phyloP scores from a whole-genome alignment of 768 basidiomycete genomes.

The Boletus rubropictus region DNA sequence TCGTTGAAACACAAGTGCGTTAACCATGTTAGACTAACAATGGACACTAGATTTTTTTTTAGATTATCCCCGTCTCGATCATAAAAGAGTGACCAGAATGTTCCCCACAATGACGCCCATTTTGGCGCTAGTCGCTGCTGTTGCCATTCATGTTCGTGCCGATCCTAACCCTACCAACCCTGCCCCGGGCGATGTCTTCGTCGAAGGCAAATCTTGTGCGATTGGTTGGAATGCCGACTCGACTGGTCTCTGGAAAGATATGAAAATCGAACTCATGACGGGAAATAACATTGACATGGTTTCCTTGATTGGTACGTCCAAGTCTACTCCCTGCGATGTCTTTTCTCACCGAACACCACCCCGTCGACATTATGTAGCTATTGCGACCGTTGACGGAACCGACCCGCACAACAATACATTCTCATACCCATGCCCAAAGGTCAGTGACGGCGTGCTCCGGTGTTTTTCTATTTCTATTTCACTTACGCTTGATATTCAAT shows the following conservation, averaged over 20 bases:
- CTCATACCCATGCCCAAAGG: slow-evolving; percentile 61
- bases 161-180: slow-evolving; percentile 57
- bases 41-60: background rate
- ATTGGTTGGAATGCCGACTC: slow-evolving; percentile 57
- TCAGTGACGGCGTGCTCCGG: slow-evolving; percentile 27
- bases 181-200: slow-evolving; percentile 52
- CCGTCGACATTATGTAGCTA: slow-evolving; percentile 37
- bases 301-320: slow-evolving; percentile 53
- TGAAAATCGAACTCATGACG: slow-evolving; percentile 77
- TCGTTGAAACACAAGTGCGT: background rate
- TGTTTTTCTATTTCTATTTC: background rate
- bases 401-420: slow-evolving; percentile 38
- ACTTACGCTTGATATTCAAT: background rate
- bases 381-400: slow-evolving; percentile 64
- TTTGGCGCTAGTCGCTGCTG: slow-evolving; percentile 21
- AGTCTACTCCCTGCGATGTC: background rate
- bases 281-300: slow-evolving; percentile 69
- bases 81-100: slow-evolving; percentile 13
- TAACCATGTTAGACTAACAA: background rate
- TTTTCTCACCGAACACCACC: background rate
- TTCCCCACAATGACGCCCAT: slow-evolving; percentile 8
- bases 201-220: slow-evolving; percentile 49
- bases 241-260: slow-evolving; percentile 59
- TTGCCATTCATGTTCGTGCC: slow-evolving; percentile 40
- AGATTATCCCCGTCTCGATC: too few species aligned